phyloP scores from a whole-genome alignment of 2,329 filamentous ascomycete genomes.

The Elsinoe perseae region DNA sequence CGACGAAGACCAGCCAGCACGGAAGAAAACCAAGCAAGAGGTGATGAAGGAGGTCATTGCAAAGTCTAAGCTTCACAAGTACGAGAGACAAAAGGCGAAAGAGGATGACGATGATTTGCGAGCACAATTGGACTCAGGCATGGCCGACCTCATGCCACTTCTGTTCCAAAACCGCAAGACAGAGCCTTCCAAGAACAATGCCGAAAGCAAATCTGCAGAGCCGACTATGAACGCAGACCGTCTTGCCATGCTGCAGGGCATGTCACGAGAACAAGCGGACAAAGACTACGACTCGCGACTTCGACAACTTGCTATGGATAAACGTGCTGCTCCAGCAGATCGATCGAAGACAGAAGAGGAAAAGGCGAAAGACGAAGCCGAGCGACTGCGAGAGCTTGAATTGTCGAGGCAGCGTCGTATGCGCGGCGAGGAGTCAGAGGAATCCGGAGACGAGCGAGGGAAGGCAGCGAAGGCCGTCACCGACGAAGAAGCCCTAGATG shows the following conservation, averaged over 20 bases:
- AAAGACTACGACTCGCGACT: conserved; percentile 82
- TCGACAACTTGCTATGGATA: conserved; percentile 74
- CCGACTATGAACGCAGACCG: conserved; percentile 53
- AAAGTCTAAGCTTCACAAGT: conserved; percentile 93
- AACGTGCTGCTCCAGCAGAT: conserved; percentile 74
- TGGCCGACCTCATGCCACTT: conserved; percentile 67
- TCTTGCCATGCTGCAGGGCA: conserved; percentile 51
- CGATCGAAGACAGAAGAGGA: conserved; percentile 90
- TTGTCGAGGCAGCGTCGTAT: conserved; percentile 76
- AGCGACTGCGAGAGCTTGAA: conserved; percentile 71
- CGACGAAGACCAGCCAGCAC: conserved; percentile 56
- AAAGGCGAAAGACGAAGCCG: conserved; percentile 66
- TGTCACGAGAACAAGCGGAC: conserved; percentile 61
- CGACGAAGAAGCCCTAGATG: conserved; percentile 26
- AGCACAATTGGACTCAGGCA: conserved; percentile 73
- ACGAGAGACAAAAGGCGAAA: conserved; percentile 83
- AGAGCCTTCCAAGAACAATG: conserved; percentile 27
- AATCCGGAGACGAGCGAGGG: conserved; percentile 46
- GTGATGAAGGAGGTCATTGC: conserved; percentile 97
- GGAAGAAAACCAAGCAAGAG: conserved; percentile 91
- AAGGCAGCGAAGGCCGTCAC: conserved; percentile 55
- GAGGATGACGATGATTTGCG: conserved; percentile 88
- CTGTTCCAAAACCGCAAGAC: conserved; percentile 51
- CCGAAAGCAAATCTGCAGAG: conserved; percentile 17
- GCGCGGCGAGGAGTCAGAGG: conserved; percentile 69